phyloP scores from a whole-genome alignment of 352 stramenopile genomes.

The Globisporangium lucens region DNA sequence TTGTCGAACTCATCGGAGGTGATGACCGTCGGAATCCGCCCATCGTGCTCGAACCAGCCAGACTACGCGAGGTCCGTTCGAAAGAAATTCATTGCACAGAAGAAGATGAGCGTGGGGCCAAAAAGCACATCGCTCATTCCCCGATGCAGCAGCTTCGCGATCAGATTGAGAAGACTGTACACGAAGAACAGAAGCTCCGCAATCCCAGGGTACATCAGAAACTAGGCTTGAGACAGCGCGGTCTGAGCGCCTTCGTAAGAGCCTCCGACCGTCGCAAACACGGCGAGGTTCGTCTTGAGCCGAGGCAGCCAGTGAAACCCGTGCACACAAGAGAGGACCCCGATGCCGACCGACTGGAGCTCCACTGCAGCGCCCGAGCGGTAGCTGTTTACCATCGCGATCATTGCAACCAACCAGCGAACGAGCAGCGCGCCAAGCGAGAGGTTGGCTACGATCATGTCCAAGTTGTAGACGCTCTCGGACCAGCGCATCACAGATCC shows the following conservation, averaged over 20 bases:
- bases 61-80: background rate
- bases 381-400: conserved; percentile 11
- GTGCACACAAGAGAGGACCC: conserved; percentile 14
- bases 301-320: conserved; percentile 21
- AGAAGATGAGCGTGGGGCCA: conserved; percentile 17
- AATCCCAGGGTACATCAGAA: conserved; percentile 30
- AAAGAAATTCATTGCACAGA: conserved; percentile 15
- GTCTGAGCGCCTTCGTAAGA: conserved; percentile 22
- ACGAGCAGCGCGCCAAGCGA: conserved; percentile 28
- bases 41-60: conserved; percentile 6
- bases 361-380: background rate
- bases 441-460: conserved; percentile 33
- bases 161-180: conserved; percentile 25
- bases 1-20: background rate
- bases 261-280: conserved; percentile 25
- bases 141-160: conserved; percentile 15
- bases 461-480: conserved; percentile 28
- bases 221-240: conserved; percentile 22
- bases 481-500: background rate
- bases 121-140: conserved; percentile 28
- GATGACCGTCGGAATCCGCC: background rate
- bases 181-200: conserved; percentile 22
- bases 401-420: conserved; percentile 27
- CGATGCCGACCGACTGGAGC: conserved; percentile 13
- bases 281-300: conserved; percentile 19